These are phyloP conservation scores for Xylaria sp. DNA, from an alignment of 2,329 filamentous ascomycete genomes.

Conservation along the genomic window DNA sequence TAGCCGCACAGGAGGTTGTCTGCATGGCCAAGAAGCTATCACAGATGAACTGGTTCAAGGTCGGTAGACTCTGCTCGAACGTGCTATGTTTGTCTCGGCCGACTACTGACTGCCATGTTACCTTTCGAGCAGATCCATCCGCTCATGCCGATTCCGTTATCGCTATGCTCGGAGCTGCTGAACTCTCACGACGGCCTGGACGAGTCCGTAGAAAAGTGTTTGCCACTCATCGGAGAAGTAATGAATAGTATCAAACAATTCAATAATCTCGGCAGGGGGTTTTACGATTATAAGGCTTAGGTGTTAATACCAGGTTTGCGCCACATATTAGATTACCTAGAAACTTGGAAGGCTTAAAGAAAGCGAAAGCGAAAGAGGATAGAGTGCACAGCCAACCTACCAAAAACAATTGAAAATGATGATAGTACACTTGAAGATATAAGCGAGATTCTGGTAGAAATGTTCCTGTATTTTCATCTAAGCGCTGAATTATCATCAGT, in stretches of 20 bases:
- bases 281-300: slow-evolving; percentile 20
- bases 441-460: neutral
- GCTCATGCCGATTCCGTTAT: slow-evolving; percentile 25
- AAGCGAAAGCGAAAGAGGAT: neutral
- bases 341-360: neutral
- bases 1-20: slow-evolving; percentile 25
- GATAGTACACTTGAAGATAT: neutral
- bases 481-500: too few relatives aligned
- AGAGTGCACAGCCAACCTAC: too few relatives aligned
- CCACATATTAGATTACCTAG: neutral
- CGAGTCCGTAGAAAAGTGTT: slow-evolving; percentile 14
- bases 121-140: slow-evolving; percentile 15
- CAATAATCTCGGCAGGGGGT: slow-evolving; percentile 24
- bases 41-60: slow-evolving; percentile 29
- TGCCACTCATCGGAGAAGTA: slow-evolving; percentile 13
- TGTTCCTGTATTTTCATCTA: too few relatives aligned
- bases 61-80: neutral
- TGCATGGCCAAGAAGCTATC: slow-evolving; percentile 20
- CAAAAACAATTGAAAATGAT: slow-evolving; percentile 6
- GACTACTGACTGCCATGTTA: neutral
- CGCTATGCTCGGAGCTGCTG: slow-evolving; percentile 23
- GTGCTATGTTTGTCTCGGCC: neutral
- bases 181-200: slow-evolving; percentile 19
- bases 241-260: slow-evolving; percentile 26
- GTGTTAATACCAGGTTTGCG: neutral